A percentile compares a stretch with the other conserved stretches of the same genome.
These are phyloP conservation scores for Alopecurus myosuroides DNA, from an alignment of 176 grass and related monocot species.

Conservation along the genomic window DNA sequence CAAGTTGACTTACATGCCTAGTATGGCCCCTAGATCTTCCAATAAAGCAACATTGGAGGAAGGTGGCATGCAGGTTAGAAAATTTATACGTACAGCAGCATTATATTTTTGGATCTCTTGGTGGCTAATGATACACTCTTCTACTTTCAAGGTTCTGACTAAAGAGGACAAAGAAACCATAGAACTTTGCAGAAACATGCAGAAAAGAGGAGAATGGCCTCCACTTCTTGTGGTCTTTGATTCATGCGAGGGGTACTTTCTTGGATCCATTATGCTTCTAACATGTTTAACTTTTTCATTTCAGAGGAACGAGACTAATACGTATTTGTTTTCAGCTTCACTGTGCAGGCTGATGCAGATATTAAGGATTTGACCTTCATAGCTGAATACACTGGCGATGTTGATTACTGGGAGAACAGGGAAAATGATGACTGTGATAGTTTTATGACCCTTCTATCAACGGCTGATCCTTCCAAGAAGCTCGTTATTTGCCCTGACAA, in stretches of 20 bases:
- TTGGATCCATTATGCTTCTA: background rate
- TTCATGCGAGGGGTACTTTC: conserved; percentile 60
- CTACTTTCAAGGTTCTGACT: conserved; percentile 54
- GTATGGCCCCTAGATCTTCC: conserved; percentile 53
- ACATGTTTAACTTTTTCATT: background rate
- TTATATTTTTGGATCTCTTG: background rate
- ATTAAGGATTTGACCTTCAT: conserved; percentile 89
- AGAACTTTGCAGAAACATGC: conserved; percentile 67
- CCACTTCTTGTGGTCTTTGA: conserved; percentile 86
- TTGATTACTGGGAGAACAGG: conserved; percentile 74
- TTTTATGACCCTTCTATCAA: conserved; percentile 79
- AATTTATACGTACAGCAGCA: background rate
- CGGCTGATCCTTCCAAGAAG: conserved; percentile 49
- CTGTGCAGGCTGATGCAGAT: conserved; percentile 75
- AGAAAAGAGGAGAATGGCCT: conserved; percentile 74
- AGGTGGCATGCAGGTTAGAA: conserved; percentile 87
- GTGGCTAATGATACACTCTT: conserved; percentile 3
- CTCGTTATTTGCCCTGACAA: conserved; percentile 83
- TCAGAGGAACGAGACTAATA: background rate
- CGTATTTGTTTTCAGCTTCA: conserved; percentile 61
- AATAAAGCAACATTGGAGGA: conserved; percentile 68
- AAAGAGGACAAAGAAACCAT: conserved; percentile 79
- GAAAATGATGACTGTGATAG: conserved; percentile 74
- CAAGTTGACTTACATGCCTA: conserved; percentile 58
- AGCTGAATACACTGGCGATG: conserved; percentile 74